These are phyloP conservation scores for Flaveria linearis DNA, from an alignment of 129 eudicot species.

Conservation along the genomic window DNA sequence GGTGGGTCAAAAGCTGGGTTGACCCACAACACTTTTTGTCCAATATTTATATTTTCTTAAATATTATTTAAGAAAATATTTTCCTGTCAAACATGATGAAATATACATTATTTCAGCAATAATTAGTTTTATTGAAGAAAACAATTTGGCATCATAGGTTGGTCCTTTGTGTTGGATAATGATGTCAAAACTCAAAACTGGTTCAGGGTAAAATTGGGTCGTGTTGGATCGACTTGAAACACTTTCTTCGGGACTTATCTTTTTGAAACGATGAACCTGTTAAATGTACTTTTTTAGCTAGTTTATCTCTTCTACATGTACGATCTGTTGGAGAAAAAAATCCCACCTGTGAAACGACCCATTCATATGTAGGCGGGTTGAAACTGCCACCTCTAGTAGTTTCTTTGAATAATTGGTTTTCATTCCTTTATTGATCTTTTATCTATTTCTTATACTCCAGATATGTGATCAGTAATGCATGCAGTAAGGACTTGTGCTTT, in stretches of 20 bases:
- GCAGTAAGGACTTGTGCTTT: constrained; percentile 74
- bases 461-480: constrained; percentile 89
- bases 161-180: not conserved
- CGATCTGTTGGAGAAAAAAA: not conserved
- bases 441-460: constrained; percentile 42
- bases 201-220: not conserved
- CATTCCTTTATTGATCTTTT: not conserved
- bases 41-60: not conserved
- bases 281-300: not conserved
- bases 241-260: not conserved
- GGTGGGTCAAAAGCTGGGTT: not conserved
- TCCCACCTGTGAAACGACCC: not conserved
- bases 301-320: not conserved
- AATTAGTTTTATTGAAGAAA: not conserved
- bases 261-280: not conserved
- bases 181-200: not conserved
- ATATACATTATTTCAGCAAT: not conserved
- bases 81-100: not conserved
- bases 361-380: not conserved
- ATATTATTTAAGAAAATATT: too few species aligned
- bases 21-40: not conserved
- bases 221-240: not conserved
- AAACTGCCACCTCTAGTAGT: not conserved
- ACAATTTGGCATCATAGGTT: not conserved
- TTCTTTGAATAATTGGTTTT: not conserved